Evolutionary conservation across 139 green algal genomes (phyloP).

Genomic region (Closterium sp.): DNA sequence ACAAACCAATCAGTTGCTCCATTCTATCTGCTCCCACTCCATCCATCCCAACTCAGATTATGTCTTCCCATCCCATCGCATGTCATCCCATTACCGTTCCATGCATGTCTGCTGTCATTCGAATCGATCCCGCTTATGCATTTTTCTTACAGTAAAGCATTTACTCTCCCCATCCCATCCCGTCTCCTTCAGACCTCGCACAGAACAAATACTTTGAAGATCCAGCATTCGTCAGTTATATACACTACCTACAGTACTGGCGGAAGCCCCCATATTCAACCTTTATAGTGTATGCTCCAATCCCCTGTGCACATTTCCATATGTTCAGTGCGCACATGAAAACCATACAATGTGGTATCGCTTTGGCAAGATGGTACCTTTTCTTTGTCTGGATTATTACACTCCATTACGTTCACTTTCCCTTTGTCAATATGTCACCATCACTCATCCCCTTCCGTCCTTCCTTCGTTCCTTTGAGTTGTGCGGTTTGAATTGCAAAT

Average conservation of each 20-base stretch:
- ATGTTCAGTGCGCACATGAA: not conserved
- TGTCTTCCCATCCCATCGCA: no score
- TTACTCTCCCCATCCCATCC: not conserved
- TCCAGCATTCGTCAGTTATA: not conserved
- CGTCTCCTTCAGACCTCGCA: not conserved
- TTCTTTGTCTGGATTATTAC: not conserved
- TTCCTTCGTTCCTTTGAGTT: not conserved
- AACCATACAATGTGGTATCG: not conserved
- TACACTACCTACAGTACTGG: not conserved
- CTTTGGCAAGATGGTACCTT: not conserved
- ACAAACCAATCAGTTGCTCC: no score
- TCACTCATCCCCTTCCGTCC: not conserved
- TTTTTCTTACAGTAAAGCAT: no score
- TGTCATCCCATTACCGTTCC: no score
- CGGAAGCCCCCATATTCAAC: not conserved
- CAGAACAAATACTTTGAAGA: not conserved
- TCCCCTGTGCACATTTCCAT: not conserved
- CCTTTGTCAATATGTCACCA: no score
- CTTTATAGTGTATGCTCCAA: not conserved
- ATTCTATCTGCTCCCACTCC: no score
- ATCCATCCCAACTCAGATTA: no score
- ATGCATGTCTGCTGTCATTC: no score
- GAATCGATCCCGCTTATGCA: no score
- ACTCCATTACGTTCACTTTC: no score
- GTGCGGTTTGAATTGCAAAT: not conserved